Base-by-base conservation (phyloP, 352 stramenopile species). In the Pythium volutum region DNA sequence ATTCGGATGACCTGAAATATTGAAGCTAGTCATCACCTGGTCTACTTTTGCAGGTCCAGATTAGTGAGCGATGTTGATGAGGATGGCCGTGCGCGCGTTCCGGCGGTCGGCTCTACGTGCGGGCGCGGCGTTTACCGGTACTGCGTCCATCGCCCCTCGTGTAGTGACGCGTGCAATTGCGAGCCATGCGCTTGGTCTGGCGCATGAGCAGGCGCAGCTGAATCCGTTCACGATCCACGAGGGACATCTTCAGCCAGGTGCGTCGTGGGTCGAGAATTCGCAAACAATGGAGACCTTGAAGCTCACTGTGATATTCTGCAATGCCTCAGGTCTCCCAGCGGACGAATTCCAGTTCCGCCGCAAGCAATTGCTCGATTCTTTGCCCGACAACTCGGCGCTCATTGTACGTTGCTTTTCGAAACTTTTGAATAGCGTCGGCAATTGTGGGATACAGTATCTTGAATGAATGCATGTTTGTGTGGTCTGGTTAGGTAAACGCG, bases 321-420 rank as follows among this genome's bases (percentile, higher is more conserved):
- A 36, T 18, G 9, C 31, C 31, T 22, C 56, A 89, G 79, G 77
- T 9, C 50, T 92, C 14, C 75, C 79, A 7, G 73, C 77, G 1
- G 65, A 66, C 10, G 84, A 94, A 49, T 91, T 94, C 66, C 67
- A 77, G 54, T 67, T 76, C 18, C 84, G 84, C 4, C 80, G 84
- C 11, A 64, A 72, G 31, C 79, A 81, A 20, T 64, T 91, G 34
- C 81, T 94, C 51, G 73, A 80, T 4, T 71, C 67, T 5, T 62
- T 94, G 64, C 81, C 84, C 2, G 62, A 84, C 48, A 83, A 94
- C 69, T 88, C 84, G 43, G 82, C 81, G 47, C 70, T 93, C 31
- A 81, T 93, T 57, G 74, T 86, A 68, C 60, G 71, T 36, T n/a
- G 51, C 31, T n/a, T 25, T 31, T 34, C 36, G 18, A 38, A 38